A percentile compares a stretch with the other conserved stretches of the same genome.
phyloP scores from a whole-genome alignment of 2,329 filamentous ascomycete genomes.

The Penicillium sclerotigenum region DNA sequence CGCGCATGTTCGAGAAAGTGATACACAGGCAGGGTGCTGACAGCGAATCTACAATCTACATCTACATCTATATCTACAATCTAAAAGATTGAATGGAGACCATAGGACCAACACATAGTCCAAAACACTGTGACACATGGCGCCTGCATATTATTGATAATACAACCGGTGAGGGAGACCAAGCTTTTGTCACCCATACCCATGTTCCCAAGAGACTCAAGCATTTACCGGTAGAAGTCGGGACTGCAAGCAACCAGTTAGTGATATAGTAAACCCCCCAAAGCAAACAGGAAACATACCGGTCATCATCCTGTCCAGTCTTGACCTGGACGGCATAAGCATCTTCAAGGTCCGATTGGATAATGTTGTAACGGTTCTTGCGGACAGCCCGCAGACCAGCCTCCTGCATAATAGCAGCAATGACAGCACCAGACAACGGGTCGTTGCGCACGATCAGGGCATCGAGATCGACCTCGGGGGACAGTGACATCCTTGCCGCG shows the following conservation, averaged over 20 bases:
- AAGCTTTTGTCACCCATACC: slow-evolving; percentile 23
- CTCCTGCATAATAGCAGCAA: slow-evolving; percentile 99
- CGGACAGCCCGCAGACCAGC: slow-evolving; percentile 88
- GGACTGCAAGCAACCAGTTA: slow-evolving; percentile 62
- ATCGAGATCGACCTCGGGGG: slow-evolving; percentile 93
- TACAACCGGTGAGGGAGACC: slow-evolving; percentile 27
- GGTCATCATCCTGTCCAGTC: slow-evolving; percentile 66
- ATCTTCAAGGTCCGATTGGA: slow-evolving; percentile 93
- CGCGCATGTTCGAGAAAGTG: background rate
- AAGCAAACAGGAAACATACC: slow-evolving; percentile 39
- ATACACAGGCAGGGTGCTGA: too few relatives aligned
- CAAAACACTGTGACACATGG: slow-evolving; percentile 8
- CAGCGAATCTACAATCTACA: background rate
- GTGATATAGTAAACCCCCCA: slow-evolving; percentile 30
- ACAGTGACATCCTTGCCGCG: slow-evolving; percentile 92
- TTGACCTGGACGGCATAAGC: slow-evolving; percentile 97
- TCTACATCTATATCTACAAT: background rate
- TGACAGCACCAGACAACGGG: slow-evolving; percentile 89
- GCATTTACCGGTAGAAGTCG: slow-evolving; percentile 74
- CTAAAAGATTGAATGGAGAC: background rate
- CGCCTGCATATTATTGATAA: slow-evolving; percentile 25
- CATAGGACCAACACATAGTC: background rate
- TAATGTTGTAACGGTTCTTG: slow-evolving; percentile 99
- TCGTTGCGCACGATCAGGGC: slow-evolving; percentile 96
- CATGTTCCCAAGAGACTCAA: background rate